phyloP scores from a whole-genome alignment of 2,329 filamentous ascomycete species.

The Sclerotinia glacialis region DNA sequence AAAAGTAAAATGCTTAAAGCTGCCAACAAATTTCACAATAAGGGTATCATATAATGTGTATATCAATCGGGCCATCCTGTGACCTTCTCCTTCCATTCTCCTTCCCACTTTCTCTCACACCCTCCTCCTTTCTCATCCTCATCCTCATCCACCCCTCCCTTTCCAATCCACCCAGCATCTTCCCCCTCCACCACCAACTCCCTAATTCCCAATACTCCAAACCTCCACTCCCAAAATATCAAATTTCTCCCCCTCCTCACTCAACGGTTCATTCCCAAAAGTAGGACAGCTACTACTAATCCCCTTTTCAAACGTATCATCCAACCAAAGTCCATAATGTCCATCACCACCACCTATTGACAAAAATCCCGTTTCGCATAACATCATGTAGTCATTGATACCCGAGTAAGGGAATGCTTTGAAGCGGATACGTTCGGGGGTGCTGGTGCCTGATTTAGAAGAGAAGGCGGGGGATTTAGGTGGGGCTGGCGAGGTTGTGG shows the following conservation, averaged over 20 bases:
- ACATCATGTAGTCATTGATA: constrained; percentile 94
- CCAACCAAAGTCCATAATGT: constrained; percentile 90
- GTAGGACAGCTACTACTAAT: constrained; percentile 82
- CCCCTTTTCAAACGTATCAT: constrained; percentile 78
- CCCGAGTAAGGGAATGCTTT: constrained; percentile 97
- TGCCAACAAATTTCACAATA: constrained; percentile 18
- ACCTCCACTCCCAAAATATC: constrained; percentile 86
- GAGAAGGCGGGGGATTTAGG: constrained; percentile 33
- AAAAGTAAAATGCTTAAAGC: background rate
- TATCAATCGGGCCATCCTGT: background rate
- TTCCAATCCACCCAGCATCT: too few relatives aligned
- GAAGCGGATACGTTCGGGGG: constrained; percentile 79
- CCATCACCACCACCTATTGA: constrained; percentile 87
- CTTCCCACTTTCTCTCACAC: background rate
- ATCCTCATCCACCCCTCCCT: too few relatives aligned
- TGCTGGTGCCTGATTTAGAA: constrained; percentile 44
- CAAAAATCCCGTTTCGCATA: constrained; percentile 81
- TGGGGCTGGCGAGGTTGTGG: constrained; percentile 29
- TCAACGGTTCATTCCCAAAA: constrained; percentile 91
- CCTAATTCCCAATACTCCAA: constrained; percentile 74
- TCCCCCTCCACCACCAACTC: too few relatives aligned
- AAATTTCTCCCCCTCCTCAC: constrained; percentile 90
- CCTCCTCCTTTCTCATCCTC: background rate
- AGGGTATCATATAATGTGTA: constrained; percentile 23
- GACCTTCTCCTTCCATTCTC: background rate